A percentile compares a stretch with the other conserved stretches of the same genome.
phyloP scores from a whole-genome alignment of 495 filamentous ascomycete species.

The Trichoderma gamsii region DNA sequence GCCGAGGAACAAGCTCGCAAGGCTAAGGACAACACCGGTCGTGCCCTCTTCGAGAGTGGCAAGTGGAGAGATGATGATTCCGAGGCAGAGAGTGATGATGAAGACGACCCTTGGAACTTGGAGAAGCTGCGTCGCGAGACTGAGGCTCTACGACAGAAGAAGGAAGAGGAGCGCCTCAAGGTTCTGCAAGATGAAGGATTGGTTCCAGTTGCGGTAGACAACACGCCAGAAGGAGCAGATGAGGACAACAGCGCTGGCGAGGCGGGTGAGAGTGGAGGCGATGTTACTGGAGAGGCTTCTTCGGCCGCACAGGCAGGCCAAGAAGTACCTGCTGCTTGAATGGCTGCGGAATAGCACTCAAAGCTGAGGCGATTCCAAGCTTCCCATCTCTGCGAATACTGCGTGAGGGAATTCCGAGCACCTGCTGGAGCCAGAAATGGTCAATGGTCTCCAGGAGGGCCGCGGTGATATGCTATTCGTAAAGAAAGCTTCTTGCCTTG shows the following conservation, averaged over 20 bases:
- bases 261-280: neutral
- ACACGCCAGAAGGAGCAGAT: slow-evolving; percentile 9
- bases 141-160: slow-evolving; percentile 55
- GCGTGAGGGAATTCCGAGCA: slow-evolving; percentile 10
- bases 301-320: neutral
- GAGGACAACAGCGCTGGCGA: neutral
- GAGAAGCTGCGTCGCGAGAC: slow-evolving; percentile 68
- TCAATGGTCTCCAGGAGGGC: slow-evolving; percentile 4
- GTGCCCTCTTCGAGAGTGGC: slow-evolving; percentile 91
- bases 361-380: neutral
- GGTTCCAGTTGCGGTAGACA: neutral
- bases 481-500: slow-evolving; percentile 10
- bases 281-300: neutral
- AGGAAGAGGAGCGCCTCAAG: slow-evolving; percentile 54
- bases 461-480: slow-evolving; percentile 6
- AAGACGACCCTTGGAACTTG: slow-evolving; percentile 66
- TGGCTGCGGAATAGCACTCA: neutral
- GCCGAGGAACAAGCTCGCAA: slow-evolving; percentile 80
- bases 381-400: neutral
- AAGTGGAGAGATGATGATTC: slow-evolving; percentile 75
- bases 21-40: slow-evolving; percentile 91
- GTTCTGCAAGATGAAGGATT: slow-evolving; percentile 15
- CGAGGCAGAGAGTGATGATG: slow-evolving; percentile 33
- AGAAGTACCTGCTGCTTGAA: slow-evolving; percentile 10
- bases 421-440: neutral